Evolutionary conservation across 805 yeast species (phyloP).

Genomic region (Debaryomyces tyrocola): DNA sequence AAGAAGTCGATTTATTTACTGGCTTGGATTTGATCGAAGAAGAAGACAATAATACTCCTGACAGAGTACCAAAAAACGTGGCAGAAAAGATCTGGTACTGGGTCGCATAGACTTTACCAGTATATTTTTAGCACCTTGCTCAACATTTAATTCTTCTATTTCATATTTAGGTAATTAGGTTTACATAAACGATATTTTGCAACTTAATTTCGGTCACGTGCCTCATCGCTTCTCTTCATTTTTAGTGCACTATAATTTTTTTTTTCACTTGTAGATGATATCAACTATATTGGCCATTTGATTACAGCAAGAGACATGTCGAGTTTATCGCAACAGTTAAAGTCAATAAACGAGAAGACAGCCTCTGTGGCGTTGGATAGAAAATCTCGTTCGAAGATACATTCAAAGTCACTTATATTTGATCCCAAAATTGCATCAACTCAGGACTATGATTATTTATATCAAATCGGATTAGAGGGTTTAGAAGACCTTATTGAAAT

Average conservation of each 20-base stretch:
- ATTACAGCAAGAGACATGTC: conserved; percentile 28
- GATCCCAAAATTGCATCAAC: conserved; percentile 88
- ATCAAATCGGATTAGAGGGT: conserved; percentile 70
- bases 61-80: conserved; percentile 39
- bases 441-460: conserved; percentile 87
- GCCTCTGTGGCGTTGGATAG: conserved; percentile 81
- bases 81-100: conserved; percentile 50
- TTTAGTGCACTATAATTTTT: background rate
- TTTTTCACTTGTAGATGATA: background rate
- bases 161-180: background rate
- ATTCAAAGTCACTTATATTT: conserved; percentile 83
- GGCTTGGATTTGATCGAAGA: conserved; percentile 63
- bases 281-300: background rate
- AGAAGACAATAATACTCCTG: conserved; percentile 41
- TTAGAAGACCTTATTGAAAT: conserved; percentile 67
- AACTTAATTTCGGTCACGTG: background rate
- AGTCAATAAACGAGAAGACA: conserved; percentile 61
- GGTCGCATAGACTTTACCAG: conserved; percentile 33
- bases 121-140: background rate
- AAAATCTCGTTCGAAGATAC: conserved; percentile 81
- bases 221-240: background rate
- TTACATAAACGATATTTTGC: background rate
- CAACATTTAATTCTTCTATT: background rate
- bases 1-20: conserved; percentile 58
- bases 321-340: conserved; percentile 80